phyloP scores from a whole-genome alignment of 2,329 filamentous ascomycete species.

The Nothopassalora personata region DNA sequence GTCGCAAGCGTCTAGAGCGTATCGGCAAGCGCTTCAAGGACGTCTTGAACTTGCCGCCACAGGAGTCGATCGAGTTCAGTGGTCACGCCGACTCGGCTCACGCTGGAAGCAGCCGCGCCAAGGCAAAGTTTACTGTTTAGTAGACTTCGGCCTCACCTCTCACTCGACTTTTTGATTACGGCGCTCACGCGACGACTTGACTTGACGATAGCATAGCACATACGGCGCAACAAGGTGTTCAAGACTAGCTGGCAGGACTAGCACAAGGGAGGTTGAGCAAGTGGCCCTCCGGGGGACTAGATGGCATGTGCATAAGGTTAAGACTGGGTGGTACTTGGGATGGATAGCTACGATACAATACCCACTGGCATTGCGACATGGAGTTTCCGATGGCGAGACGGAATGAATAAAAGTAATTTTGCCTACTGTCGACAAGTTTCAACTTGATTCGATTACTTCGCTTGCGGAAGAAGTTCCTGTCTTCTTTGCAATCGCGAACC shows the following conservation, averaged over 20 bases:
- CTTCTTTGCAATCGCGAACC: neutral
- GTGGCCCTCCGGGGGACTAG: conserved; percentile 29
- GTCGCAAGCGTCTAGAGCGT: conserved; percentile 73
- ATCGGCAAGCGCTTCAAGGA: conserved; percentile 93
- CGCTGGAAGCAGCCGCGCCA: conserved; percentile 87
- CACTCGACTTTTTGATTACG: conserved; percentile 4
- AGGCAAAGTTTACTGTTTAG: conserved; percentile 86
- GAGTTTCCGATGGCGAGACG: neutral
- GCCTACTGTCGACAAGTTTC: neutral
- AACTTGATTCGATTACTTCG: neutral
- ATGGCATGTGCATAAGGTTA: conserved; percentile 3
- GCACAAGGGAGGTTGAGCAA: conserved; percentile 31
- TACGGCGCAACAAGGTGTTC: conserved; percentile 16
- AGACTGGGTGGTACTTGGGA: conserved; percentile 5
- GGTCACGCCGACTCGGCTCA: conserved; percentile 93
- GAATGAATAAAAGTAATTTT: conserved; percentile 4
- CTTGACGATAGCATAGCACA: conserved; percentile 17
- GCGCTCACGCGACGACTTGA: conserved; percentile 7
- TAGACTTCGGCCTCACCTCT: neutral
- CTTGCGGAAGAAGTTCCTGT: neutral
- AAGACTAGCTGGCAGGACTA: conserved; percentile 19
- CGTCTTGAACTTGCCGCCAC: conserved; percentile 70
- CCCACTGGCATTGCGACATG: conserved; percentile 7
- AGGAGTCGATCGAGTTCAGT: conserved; percentile 85
- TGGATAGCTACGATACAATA: conserved; percentile 9